Evolutionary conservation across 352 stramenopile genomes (phyloP).

Genomic region (Phytophthora melonis): DNA sequence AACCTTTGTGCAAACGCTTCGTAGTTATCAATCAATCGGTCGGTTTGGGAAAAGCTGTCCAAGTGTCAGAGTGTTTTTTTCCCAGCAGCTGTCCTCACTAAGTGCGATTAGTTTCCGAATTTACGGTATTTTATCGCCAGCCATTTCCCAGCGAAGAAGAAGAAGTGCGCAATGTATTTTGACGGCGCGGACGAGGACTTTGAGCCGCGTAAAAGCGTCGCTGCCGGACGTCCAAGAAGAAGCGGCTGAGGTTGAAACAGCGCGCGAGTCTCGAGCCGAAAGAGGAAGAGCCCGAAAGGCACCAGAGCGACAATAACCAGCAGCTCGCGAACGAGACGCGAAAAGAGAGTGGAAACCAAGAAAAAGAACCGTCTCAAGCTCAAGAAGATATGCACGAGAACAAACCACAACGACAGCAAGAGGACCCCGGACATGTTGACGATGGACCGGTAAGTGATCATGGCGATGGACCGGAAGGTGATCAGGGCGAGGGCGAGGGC

Average conservation of each 20-base stretch:
- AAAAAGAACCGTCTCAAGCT: neutral
- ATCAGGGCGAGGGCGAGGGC: neutral
- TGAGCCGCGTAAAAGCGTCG: slow-evolving; percentile 16
- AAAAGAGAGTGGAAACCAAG: neutral
- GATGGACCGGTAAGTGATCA: neutral
- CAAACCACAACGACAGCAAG: too few relatives aligned
- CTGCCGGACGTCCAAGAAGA: slow-evolving; percentile 26
- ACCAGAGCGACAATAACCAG: neutral
- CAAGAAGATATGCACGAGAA: neutral
- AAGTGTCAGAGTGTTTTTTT: too few relatives aligned
- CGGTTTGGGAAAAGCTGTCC: too few relatives aligned
- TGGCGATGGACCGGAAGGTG: neutral
- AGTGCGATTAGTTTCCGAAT: too few relatives aligned
- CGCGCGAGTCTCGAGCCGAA: slow-evolving; percentile 11
- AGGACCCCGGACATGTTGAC: too few relatives aligned
- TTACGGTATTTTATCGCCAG: too few relatives aligned
- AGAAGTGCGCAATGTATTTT: too few relatives aligned
- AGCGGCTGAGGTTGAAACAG: slow-evolving; percentile 19
- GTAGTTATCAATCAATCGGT: too few relatives aligned
- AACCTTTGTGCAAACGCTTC: too few relatives aligned
- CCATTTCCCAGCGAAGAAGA: too few relatives aligned
- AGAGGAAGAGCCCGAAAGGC: neutral
- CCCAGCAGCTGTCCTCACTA: too few relatives aligned
- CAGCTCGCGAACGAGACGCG: neutral
- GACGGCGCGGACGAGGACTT: neutral